These are phyloP conservation scores for Myochromella boudieri DNA, from an alignment of 768 basidiomycete species.

Conservation along the genomic window DNA sequence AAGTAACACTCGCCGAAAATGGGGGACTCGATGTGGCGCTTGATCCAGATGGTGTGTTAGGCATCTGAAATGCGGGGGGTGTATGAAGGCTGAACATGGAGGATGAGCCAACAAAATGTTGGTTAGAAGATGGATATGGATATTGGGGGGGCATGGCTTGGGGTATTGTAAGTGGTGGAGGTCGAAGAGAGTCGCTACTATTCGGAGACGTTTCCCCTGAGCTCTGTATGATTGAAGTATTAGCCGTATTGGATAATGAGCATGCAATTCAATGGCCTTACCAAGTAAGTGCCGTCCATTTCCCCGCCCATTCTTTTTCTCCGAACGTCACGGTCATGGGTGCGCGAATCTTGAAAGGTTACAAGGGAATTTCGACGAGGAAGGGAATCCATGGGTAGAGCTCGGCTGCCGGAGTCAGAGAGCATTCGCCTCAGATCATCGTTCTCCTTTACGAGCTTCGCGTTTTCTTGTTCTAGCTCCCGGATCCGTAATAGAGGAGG, in stretches of 20 bases:
- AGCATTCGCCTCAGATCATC: constrained; percentile 73
- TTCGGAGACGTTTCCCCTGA: constrained; percentile 47
- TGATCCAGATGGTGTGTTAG: constrained; percentile 70
- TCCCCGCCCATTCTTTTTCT: constrained; percentile 53
- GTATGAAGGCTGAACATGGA: constrained; percentile 54
- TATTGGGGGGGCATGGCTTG: constrained; percentile 57
- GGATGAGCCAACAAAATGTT: constrained; percentile 39
- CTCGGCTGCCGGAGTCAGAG: constrained; percentile 40
- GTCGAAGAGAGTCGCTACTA: constrained; percentile 34
- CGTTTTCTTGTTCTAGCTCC: constrained; percentile 82
- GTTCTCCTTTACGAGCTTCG: constrained; percentile 67
- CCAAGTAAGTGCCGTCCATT: constrained; percentile 56
- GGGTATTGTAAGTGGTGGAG: constrained; percentile 65
- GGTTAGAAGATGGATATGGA: constrained; percentile 36
- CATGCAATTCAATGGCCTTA: constrained; percentile 28
- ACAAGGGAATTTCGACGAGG: constrained; percentile 45
- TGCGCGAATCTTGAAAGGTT: constrained; percentile 47
- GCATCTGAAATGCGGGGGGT: constrained; percentile 63
- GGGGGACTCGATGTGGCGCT: constrained; percentile 75
- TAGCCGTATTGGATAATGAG: background rate
- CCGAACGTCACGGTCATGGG: constrained; percentile 61
- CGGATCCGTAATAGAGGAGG: constrained; percentile 74
- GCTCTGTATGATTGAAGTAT: constrained; percentile 31
- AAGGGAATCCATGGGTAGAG: constrained; percentile 40
- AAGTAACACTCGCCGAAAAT: constrained; percentile 83